Evolutionary conservation across 805 yeast species (phyloP), one percentile per base, ranked within the genome.

Genomic region (Wickerhamiella parazyma): DNA sequence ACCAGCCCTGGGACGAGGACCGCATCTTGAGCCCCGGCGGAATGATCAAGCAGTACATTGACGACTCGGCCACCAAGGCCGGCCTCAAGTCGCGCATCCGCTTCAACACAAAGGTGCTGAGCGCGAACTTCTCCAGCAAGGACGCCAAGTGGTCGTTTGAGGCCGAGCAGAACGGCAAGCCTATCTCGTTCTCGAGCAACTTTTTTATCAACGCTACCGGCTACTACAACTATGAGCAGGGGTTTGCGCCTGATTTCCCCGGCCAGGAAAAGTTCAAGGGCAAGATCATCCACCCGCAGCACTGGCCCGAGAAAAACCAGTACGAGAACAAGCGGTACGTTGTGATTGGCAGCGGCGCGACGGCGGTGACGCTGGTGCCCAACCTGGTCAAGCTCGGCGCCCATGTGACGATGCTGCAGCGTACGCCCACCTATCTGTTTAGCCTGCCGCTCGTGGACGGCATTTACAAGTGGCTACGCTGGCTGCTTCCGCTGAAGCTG

Each of bases 191-290:
- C 21, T 33, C 43, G 9, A 20, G 33, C 38, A 33, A 40, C 33
- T 40, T 40, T 28, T 24, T 40, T 19, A 36, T 40, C 20, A 25
- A 25, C 18, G 20, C 33, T 18, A 33, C 38, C 2, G 43, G 43
- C 9, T 40, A 40, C 38, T 40, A 40, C 25, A 36, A 40, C 33
- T 40, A 40, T 25, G 33, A 40, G 7, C 25, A 40, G 7, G 35
- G 43, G 12, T 28, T 33, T 19, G 14, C 14, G 20, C 43, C 43
- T 18, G 33, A 33, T 7, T 40, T 33, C 11, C 29, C 35, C n/a
- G 38, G 38, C 26, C 36, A 40, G 38, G 36, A 34, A 31, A 33
- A 52, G 33, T 40, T 40, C 33, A 40, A 40, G 38, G 43, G 43
- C 19, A 22, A 34, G 4, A 16, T 40, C 19, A 33, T 40, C 26